These are phyloP conservation scores for Hypholoma sublateritium DNA, from an alignment of 768 basidiomycete species.

Conservation along the genomic window DNA sequence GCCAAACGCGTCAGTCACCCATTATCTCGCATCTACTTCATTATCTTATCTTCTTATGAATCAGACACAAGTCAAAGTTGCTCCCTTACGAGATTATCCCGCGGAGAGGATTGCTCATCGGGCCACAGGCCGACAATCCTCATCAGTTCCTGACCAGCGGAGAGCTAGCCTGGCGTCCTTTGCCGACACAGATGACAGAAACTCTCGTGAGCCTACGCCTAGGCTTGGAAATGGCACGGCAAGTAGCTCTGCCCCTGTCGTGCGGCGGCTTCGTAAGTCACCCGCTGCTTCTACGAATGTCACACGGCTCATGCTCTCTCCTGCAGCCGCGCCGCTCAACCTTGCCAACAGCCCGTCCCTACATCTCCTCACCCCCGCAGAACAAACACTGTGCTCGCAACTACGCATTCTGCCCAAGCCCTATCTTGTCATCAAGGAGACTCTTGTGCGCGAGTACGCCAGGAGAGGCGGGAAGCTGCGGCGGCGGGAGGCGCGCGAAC, in stretches of 20 bases:
- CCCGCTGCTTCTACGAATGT: background rate
- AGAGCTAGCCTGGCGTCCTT: constrained; percentile 40
- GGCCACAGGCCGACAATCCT: constrained; percentile 48
- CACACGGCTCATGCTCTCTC: constrained; percentile 5
- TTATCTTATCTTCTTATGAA: constrained; percentile 7
- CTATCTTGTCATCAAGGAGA: constrained; percentile 95
- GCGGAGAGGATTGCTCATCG: constrained; percentile 55
- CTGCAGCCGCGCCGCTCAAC: constrained; percentile 67
- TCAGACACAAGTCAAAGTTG: constrained; percentile 65
- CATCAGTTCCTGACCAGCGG: constrained; percentile 51
- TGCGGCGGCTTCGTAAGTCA: constrained; percentile 45
- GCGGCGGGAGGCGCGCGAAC: constrained; percentile 82
- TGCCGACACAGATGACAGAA: constrained; percentile 50
- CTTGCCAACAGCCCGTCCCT: constrained; percentile 88
- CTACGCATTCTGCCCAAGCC: constrained; percentile 93
- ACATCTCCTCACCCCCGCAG: constrained; percentile 84
- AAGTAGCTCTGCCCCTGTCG: constrained; percentile 34
- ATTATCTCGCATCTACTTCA: constrained; percentile 3
- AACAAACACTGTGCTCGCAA: constrained; percentile 85
- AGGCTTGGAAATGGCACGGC: constrained; percentile 39
- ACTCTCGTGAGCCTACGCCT: constrained; percentile 64
- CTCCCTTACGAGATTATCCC: constrained; percentile 51
- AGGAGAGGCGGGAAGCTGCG: constrained; percentile 86
- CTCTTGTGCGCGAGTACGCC: constrained; percentile 90
- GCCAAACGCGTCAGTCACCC: constrained; percentile 61